phyloP scores from a whole-genome alignment of 441 rosid genomes.

The Pelargonium citronellum region DNA sequence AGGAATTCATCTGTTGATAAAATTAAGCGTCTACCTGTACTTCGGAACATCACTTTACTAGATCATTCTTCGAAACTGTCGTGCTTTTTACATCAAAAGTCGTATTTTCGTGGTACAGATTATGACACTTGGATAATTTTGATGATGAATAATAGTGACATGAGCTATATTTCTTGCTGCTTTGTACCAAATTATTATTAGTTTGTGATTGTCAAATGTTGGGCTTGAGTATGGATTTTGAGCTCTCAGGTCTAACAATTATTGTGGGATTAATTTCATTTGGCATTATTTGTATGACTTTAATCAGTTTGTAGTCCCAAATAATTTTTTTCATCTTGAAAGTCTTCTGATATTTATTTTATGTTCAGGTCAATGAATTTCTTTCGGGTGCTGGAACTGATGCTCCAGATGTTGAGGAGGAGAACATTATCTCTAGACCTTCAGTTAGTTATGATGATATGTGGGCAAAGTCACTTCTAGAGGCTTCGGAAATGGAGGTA shows the following conservation, averaged over 20 bases:
- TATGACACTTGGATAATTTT: conserved; percentile 3
- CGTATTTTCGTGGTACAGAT: neutral
- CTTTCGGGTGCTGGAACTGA: conserved; percentile 98
- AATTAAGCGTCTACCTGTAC: neutral
- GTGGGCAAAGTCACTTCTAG: conserved; percentile 99
- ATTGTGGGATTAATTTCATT: neutral
- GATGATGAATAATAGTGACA: neutral
- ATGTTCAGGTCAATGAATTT: conserved; percentile 83
- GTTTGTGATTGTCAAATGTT: conserved; percentile 4
- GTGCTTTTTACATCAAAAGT: neutral
- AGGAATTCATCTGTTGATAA: neutral
- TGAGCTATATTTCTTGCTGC: neutral
- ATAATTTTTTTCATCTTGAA: neutral
- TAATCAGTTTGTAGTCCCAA: neutral
- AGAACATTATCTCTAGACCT: conserved; percentile 72
- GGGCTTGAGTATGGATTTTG: neutral
- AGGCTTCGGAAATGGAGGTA: conserved; percentile 80
- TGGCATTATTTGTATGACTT: neutral
- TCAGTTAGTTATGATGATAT: conserved; percentile 98
- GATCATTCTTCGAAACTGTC: neutral
- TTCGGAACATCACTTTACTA: neutral
- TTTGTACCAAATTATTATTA: neutral
- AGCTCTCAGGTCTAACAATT: neutral
- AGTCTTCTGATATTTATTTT: conserved; percentile 17
- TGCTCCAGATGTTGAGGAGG: conserved; percentile 99